Evolutionary conservation across 208 protist species (phyloP).

Genomic region (Naegleria lovaniensis): DNA sequence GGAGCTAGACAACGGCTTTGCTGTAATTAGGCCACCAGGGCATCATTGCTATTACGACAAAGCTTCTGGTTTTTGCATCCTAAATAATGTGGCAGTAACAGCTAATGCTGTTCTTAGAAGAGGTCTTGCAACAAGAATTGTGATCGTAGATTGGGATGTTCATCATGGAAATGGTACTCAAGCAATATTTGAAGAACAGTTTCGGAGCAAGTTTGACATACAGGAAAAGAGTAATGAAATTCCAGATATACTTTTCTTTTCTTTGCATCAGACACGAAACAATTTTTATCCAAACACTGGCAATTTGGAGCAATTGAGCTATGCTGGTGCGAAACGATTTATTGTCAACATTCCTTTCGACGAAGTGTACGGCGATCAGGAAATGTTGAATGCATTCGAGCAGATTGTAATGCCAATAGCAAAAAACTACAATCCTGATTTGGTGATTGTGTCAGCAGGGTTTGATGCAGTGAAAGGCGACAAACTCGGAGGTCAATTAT

Average conservation of each 20-base stretch:
- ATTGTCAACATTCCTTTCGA: slow-evolving; percentile 88
- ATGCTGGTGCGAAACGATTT: slow-evolving; percentile 55
- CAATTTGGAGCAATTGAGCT: slow-evolving; percentile 35
- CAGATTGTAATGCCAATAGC: slow-evolving; percentile 78
- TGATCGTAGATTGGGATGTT: slow-evolving; percentile 90
- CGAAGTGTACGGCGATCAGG: slow-evolving; percentile 70
- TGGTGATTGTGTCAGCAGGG: slow-evolving; percentile 85
- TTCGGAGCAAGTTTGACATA: slow-evolving; percentile 37
- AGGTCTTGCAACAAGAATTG: slow-evolving; percentile 46
- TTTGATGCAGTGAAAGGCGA: slow-evolving; percentile 84
- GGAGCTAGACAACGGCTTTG: slow-evolving; percentile 48
- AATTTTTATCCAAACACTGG: slow-evolving; percentile 84
- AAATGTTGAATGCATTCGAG: slow-evolving; percentile 80
- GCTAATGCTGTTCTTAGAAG: slow-evolving; percentile 46
- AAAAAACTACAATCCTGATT: slow-evolving; percentile 72
- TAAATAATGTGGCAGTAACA: slow-evolving; percentile 75
- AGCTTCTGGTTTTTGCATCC: slow-evolving; percentile 71
- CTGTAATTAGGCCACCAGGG: slow-evolving; percentile 73
- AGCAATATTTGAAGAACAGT: slow-evolving; percentile 76
- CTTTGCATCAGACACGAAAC: slow-evolving; percentile 66
- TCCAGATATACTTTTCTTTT: slow-evolving; percentile 71
- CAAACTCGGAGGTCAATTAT: slow-evolving; percentile 33
- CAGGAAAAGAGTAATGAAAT: slow-evolving; percentile 40
- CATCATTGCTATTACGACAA: slow-evolving; percentile 65
- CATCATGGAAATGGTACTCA: slow-evolving; percentile 90